These are phyloP conservation scores for Zasmidium citrigriseum DNA, from an alignment of 2,329 filamentous ascomycete species.

Conservation along the genomic window DNA sequence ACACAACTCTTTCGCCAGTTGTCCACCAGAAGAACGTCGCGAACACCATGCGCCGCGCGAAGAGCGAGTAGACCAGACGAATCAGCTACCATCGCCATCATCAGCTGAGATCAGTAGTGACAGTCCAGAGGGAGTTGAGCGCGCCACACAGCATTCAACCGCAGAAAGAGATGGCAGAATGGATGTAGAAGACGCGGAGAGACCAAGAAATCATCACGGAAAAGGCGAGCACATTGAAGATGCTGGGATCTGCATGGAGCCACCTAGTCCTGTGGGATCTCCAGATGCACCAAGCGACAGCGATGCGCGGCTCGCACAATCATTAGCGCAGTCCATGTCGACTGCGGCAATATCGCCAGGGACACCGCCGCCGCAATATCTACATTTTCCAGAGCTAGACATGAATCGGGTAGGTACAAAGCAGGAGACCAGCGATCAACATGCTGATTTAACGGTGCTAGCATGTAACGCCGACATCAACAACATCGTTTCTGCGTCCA, in stretches of 20 bases:
- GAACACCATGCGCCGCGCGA: slow-evolving; percentile 27
- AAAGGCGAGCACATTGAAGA: slow-evolving; percentile 48
- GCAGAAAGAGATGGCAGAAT: slow-evolving; percentile 4
- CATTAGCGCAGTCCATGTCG: slow-evolving; percentile 31
- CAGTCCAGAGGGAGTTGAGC: not conserved
- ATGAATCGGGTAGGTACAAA: slow-evolving; percentile 23
- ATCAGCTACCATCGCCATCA: slow-evolving; percentile 10
- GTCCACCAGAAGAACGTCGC: slow-evolving; percentile 39
- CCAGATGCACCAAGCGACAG: slow-evolving; percentile 31
- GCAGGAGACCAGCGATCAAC: not conserved
- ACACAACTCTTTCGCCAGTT: slow-evolving; percentile 37
- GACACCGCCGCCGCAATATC: slow-evolving; percentile 26
- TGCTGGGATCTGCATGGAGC: slow-evolving; percentile 32
- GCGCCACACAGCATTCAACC: not conserved
- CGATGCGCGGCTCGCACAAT: slow-evolving; percentile 29
- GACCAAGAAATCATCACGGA: slow-evolving; percentile 4
- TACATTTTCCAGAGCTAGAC: slow-evolving; percentile 29
- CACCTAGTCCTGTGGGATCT: slow-evolving; percentile 27
- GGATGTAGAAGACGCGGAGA: slow-evolving; percentile 20
- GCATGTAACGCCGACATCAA: slow-evolving; percentile 71
- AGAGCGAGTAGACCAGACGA: slow-evolving; percentile 29
- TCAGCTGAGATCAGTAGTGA: slow-evolving; percentile 1
- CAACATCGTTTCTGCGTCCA: slow-evolving; percentile 81
- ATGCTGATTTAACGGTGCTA: slow-evolving; percentile 36
- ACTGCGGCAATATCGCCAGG: slow-evolving; percentile 26